Conservation (phyloP, 2,329 filamentous ascomycete species). For the Exophiala xenobiotica region DNA sequence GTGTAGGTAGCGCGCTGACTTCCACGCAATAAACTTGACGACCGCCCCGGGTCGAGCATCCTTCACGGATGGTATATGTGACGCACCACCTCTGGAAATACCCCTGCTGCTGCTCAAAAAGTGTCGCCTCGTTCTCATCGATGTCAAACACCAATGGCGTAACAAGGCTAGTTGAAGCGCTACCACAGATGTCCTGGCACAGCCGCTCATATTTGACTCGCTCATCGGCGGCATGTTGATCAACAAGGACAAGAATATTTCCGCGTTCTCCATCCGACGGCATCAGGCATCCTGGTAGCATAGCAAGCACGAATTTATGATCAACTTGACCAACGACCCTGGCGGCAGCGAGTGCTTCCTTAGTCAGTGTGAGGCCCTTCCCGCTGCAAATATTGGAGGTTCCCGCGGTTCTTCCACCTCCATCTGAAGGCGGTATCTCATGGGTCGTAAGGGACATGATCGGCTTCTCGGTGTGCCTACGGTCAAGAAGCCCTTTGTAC, state of each 20-base stretch:
- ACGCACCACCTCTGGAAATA: conserved; percentile 77
- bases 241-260: conserved; percentile 68
- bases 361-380: conserved; percentile 3
- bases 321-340: conserved; percentile 80
- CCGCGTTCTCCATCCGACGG: background rate
- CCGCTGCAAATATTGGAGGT: background rate
- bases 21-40: conserved; percentile 37
- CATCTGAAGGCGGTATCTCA: background rate
- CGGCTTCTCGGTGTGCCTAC: background rate
- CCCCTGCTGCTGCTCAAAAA: conserved; percentile 55
- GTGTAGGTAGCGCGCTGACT: conserved; percentile 64
- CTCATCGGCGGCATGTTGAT: conserved; percentile 95
- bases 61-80: conserved; percentile 52
- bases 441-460: background rate
- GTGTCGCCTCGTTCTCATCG: conserved; percentile 56
- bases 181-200: conserved; percentile 56
- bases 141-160: conserved; percentile 66
- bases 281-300: conserved; percentile 51
- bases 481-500: background rate
- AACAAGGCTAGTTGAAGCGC: conserved; percentile 36
- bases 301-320: conserved; percentile 74
- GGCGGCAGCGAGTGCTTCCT: conserved; percentile 56
- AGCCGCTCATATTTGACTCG: conserved; percentile 75
- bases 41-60: background rate
- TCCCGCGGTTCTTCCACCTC: background rate